Evolutionary conservation across 768 basidiomycete genomes (phyloP), one percentile per base, ranked within the genome.

Genomic region (Boletus pseudo-olivaceus): DNA sequence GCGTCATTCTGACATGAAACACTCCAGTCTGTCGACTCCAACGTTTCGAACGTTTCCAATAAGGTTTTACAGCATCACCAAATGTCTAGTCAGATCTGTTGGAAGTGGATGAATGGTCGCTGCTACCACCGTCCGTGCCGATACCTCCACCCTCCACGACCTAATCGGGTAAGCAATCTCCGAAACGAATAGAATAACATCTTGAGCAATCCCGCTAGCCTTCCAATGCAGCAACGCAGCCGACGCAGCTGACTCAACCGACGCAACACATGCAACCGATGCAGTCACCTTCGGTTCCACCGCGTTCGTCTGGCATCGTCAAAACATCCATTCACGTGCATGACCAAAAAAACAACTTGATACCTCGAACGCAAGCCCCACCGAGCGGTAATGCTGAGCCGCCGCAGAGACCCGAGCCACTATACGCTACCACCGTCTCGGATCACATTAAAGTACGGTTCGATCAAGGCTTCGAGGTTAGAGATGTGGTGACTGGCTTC

Each of bases 401-500:
- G 17, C 49, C 46, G 1, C 54, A 27, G 32, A 62, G 38, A 49
- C 59, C 59, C 4, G 66, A 67, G n/a, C 53, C 51, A 0, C 32
- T 64, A 0, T 70, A 72, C 2, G 49, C 59, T 0, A 49, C 78
- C 12, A 73, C 67, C 0, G 64, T 87, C 7, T 75, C 82, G 39
- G 79, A 83, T 35, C 78, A 85, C 50, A 83, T 79, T 20, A 76
- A 73, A 47, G 78, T 85, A 19, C 78, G 73, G 20, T 72, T 90
- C 43, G 78, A 78, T 32, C 66, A 80, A 0, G 90, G 90, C 0
- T 87, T 88, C 43, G 74, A 75, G 2, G 76, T 91, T 3, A 66
- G 73, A 26, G 75, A 81, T 0, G 64, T 90, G 7, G 67, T 68
- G 7, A 90, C 88, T 1, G 84, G 84, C 1, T 85, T 90, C 39